A percentile compares a stretch with the other conserved stretches of the same genome.
Evolutionary conservation across 1,139 yeast species (phyloP).

Genomic region (Saccharomycopsis phalli): DNA sequence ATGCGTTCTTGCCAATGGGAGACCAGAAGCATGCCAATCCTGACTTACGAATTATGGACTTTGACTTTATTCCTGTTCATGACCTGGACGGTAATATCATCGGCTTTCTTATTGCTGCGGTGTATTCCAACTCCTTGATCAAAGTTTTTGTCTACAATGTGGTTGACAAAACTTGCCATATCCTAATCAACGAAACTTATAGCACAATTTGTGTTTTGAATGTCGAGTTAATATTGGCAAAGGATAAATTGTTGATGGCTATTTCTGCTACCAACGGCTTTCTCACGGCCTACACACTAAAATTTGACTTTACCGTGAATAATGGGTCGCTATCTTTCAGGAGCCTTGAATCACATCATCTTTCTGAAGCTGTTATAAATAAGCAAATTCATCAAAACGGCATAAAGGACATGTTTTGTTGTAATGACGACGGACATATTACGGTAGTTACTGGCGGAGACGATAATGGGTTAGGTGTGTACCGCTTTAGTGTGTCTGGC

Average conservation of each 20-base stretch:
- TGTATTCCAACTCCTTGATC: slow-evolving; percentile 77
- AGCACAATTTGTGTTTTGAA: slow-evolving; percentile 70
- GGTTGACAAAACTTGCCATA: slow-evolving; percentile 31
- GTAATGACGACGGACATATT: too few species aligned
- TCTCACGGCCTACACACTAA: slow-evolving; percentile 37
- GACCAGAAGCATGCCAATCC: slow-evolving; percentile 49
- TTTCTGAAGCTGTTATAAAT: neutral
- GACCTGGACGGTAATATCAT: slow-evolving; percentile 20
- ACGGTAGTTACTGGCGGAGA: slow-evolving; percentile 78
- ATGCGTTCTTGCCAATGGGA: slow-evolving; percentile 39
- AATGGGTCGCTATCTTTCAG: neutral
- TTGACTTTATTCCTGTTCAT: slow-evolving; percentile 37
- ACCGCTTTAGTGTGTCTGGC: too few species aligned
- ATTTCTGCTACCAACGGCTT: slow-evolving; percentile 81
- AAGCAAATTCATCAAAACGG: slow-evolving; percentile 72
- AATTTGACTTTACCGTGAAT: slow-evolving; percentile 1
- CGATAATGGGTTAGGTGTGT: slow-evolving; percentile 64
- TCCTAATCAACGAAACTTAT: slow-evolving; percentile 44
- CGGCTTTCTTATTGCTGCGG: slow-evolving; percentile 54
- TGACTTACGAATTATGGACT: slow-evolving; percentile 85
- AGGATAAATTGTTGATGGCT: slow-evolving; percentile 32
- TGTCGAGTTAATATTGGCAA: slow-evolving; percentile 37
- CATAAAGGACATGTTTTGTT: too few species aligned
- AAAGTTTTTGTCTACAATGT: slow-evolving; percentile 52
- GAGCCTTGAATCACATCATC: too few species aligned